These are phyloP conservation scores for Aspergillus sp. DNA, from an alignment of 2,329 filamentous ascomycete genomes.

Conservation along the genomic window DNA sequence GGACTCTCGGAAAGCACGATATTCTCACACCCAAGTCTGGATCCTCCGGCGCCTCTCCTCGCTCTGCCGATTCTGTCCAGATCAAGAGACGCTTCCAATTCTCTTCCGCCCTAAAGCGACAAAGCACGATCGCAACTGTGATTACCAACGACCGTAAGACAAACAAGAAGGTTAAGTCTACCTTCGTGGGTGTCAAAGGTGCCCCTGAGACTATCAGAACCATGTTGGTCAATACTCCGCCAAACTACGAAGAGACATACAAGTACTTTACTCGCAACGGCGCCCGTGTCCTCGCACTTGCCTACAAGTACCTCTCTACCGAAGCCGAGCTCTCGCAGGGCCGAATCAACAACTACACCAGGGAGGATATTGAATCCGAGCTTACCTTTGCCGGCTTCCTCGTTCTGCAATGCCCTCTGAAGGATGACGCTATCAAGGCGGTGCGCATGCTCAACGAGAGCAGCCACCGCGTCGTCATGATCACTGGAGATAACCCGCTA, in stretches of 20 bases:
- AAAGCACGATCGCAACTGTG: slow-evolving; percentile 90
- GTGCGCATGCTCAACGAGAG: slow-evolving; percentile 98
- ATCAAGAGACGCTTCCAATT: slow-evolving; percentile 98
- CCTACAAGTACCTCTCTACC: slow-evolving; percentile 85
- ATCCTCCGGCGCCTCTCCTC: slow-evolving; percentile 48
- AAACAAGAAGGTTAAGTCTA: slow-evolving; percentile 77
- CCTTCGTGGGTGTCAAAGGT: slow-evolving; percentile 94
- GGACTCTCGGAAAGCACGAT: slow-evolving; percentile 90
- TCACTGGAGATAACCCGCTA: slow-evolving; percentile 96
- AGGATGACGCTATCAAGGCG: slow-evolving; percentile 92
- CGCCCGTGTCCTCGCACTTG: slow-evolving; percentile 89
- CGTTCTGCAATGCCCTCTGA: slow-evolving; percentile 91
- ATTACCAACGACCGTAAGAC: slow-evolving; percentile 71
- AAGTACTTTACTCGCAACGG: slow-evolving; percentile 98
- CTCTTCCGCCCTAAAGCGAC: slow-evolving; percentile 92
- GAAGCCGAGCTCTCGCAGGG: slow-evolving; percentile 80
- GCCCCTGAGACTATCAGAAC: slow-evolving; percentile 95
- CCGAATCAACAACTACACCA: slow-evolving; percentile 90
- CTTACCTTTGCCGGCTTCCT: slow-evolving; percentile 93
- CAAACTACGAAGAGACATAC: slow-evolving; percentile 95
- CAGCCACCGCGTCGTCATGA: slow-evolving; percentile 98
- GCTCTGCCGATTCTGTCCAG: slow-evolving; percentile 73
- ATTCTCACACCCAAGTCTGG: slow-evolving; percentile 69
- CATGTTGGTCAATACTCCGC: slow-evolving; percentile 82
- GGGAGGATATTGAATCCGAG: slow-evolving; percentile 85